Evolutionary conservation across 2,329 filamentous ascomycete genomes (phyloP).

Genomic region (Alternaria arbusti): DNA sequence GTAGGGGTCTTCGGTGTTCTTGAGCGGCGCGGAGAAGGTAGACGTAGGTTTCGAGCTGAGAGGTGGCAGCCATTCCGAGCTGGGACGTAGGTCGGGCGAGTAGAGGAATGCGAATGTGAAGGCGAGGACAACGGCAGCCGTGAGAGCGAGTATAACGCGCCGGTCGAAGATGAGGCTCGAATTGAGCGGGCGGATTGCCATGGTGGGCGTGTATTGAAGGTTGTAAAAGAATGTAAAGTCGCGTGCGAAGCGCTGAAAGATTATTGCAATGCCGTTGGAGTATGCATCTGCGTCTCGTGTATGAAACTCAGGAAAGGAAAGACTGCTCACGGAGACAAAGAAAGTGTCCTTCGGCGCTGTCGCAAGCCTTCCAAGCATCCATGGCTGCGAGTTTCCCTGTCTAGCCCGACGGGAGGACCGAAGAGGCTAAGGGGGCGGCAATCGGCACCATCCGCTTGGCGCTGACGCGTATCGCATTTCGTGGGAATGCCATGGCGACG

Average conservation of each 20-base stretch:
- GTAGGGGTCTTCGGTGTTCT: conserved; percentile 34
- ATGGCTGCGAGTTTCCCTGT: conserved; percentile 14
- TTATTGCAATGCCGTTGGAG: conserved; percentile 1
- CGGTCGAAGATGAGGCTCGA: conserved; percentile 38
- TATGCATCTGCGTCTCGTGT: conserved; percentile 21
- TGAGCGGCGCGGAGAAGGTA: conserved; percentile 31
- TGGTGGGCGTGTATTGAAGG: conserved; percentile 5
- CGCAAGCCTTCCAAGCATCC: conserved; percentile 9
- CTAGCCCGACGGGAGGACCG: conserved; percentile 15
- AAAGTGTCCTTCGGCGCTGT: conserved; percentile 4
- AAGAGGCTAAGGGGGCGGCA: conserved; percentile 28
- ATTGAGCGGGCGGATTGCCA: conserved; percentile 31
- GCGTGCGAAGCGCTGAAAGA: not conserved
- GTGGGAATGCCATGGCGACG: not conserved
- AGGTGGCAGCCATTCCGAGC: conserved; percentile 35
- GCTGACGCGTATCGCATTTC: conserved; percentile 26
- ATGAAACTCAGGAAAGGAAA: not conserved
- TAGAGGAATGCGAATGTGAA: conserved; percentile 38
- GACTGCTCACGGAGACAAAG: not conserved
- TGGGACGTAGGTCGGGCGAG: conserved; percentile 31
- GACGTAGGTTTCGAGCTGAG: conserved; percentile 26
- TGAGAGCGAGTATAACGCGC: conserved; percentile 30
- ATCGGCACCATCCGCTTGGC: conserved; percentile 28
- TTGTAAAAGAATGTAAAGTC: conserved; percentile 11
- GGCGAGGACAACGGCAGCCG: conserved; percentile 26